A percentile compares a stretch with the other conserved stretches of the same genome.
phyloP scores from a whole-genome alignment of 2,329 filamentous ascomycete genomes.

The Gnomoniopsis sp. region DNA sequence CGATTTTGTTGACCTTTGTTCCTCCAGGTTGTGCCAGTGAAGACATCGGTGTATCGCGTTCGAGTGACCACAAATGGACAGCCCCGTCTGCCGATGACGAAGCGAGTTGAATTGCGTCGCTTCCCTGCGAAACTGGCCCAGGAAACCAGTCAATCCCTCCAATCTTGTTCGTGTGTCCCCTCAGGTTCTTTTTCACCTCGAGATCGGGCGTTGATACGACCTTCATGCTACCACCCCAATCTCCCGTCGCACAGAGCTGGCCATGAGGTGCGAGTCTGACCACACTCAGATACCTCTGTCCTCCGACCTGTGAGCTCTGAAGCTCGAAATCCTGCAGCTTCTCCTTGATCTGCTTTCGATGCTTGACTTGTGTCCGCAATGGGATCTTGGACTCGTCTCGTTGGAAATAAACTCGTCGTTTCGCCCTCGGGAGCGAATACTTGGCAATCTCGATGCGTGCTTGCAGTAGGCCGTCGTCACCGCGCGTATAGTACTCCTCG shows the following conservation, averaged over 20 bases:
- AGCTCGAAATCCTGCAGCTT: constrained; percentile 79
- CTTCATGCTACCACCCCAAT: constrained; percentile 88
- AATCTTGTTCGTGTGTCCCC: constrained; percentile 85
- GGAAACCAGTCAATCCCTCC: constrained; percentile 91
- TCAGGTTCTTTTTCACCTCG: constrained; percentile 69
- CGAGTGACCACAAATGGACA: constrained; percentile 86
- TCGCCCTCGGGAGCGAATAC: constrained; percentile 81
- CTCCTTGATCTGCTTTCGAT: constrained; percentile 85
- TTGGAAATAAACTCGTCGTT: constrained; percentile 72
- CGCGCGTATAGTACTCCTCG: constrained; percentile 93
- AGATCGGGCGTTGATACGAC: constrained; percentile 80
- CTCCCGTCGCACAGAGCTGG: constrained; percentile 80
- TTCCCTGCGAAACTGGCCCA: constrained; percentile 68
- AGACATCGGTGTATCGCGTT: constrained; percentile 73
- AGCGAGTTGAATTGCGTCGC: constrained; percentile 76
- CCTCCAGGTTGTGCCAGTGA: constrained; percentile 13
- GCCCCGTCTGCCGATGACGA: constrained; percentile 87
- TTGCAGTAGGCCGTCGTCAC: constrained; percentile 68
- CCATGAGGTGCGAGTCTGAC: constrained; percentile 86
- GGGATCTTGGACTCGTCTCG: constrained; percentile 79
- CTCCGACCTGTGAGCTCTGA: constrained; percentile 88
- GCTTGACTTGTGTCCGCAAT: constrained; percentile 85
- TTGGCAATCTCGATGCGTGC: constrained; percentile 76
- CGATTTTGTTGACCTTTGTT: constrained; percentile 82
- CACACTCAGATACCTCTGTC: constrained; percentile 87